Base-by-base conservation (phyloP, 1,284 basidiomycete species). In the Ceratobasidium sp. region DNA sequence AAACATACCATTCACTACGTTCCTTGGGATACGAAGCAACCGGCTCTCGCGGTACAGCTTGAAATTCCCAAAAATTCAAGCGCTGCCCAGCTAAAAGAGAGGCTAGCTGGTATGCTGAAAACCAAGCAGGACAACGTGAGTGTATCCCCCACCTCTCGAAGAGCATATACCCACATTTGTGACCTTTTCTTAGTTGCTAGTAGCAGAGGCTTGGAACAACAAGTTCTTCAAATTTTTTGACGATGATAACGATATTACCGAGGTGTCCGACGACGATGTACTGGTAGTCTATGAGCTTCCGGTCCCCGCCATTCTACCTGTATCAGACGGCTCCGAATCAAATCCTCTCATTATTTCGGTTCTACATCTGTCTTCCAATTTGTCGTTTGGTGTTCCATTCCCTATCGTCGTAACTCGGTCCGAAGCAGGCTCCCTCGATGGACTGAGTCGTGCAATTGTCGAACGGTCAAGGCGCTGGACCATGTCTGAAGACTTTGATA, bases 151-250 rank as follows among this genome's bases (percentile, higher is more conserved):
- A 50, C 15, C 75, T 54, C 77, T 62, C 13, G 9, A 80, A 67
- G 54, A 46, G 44, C 61, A 66, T 66, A 65, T 48, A 59, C 13
- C n/a, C 17, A 13, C 59, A 71, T 17, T 74, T 50, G 52, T 48
- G n/a, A 69, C 80, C 26, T 80, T 76, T 50, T 78, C 3, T 13
- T 69, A 96, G 94, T 89, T 96, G 38, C 84, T 95, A 54, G 92
- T 91, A 0, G 81, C 93, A 78, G 95, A 96, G 82, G 88, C 91
- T 50, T 96, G 93, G 83, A 90, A 85, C 77, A 84, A 90, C 81
- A 90, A 90, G 57, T 93, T 96, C 84, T 96, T 92, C 87, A 95
- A 95, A 84, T 90, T 90, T 81, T 89, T 94, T 73, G 89, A 93
- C 77, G 94, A 96, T 82, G 87, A 85, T 77, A 84, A 91, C n/a